Evolutionary conservation across 202 grass and related monocot species (phyloP).

Genomic region (Digitaria exilis): DNA sequence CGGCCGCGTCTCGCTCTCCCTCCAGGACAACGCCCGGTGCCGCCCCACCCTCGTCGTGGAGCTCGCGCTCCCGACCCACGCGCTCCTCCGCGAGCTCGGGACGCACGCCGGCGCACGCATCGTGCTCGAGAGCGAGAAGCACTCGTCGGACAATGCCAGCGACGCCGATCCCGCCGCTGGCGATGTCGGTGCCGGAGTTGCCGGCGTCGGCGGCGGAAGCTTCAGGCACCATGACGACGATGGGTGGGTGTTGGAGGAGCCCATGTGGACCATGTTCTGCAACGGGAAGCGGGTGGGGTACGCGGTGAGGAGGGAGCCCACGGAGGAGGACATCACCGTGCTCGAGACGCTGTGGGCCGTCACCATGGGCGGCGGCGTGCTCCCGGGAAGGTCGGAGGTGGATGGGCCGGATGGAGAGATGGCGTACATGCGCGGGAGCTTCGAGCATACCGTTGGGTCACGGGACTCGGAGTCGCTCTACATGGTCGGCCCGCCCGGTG

Average conservation of each 20-base stretch:
- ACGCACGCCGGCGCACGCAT: slow-evolving; percentile 48
- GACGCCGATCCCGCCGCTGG: no score
- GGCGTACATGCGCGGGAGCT: slow-evolving; percentile 62
- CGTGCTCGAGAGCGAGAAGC: slow-evolving; percentile 72
- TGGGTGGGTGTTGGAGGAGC: slow-evolving; percentile 54
- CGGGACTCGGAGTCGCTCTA: slow-evolving; percentile 66
- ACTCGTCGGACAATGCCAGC: no score
- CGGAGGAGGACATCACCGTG: slow-evolving; percentile 55
- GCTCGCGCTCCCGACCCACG: slow-evolving; percentile 59
- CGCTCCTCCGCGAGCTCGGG: slow-evolving; percentile 56
- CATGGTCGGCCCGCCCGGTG: slow-evolving; percentile 57
- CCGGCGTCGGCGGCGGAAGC: background rate
- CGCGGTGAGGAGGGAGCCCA: slow-evolving; percentile 50
- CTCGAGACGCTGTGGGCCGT: slow-evolving; percentile 67
- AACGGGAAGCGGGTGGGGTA: slow-evolving; percentile 60
- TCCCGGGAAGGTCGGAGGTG: slow-evolving; percentile 35
- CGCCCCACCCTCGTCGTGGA: slow-evolving; percentile 55
- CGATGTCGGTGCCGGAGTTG: no score
- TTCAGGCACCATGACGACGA: background rate
- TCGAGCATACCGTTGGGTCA: slow-evolving; percentile 60
- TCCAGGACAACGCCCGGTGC: slow-evolving; percentile 75
- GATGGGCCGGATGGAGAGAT: slow-evolving; percentile 56
- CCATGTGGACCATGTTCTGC: slow-evolving; percentile 70
- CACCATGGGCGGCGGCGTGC: slow-evolving; percentile 67
- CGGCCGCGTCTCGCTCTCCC: slow-evolving; percentile 50